Evolutionary conservation across 148 eudicot species (phyloP), one percentile per base, ranked within the genome.

Genomic region (Silene latifolia): DNA sequence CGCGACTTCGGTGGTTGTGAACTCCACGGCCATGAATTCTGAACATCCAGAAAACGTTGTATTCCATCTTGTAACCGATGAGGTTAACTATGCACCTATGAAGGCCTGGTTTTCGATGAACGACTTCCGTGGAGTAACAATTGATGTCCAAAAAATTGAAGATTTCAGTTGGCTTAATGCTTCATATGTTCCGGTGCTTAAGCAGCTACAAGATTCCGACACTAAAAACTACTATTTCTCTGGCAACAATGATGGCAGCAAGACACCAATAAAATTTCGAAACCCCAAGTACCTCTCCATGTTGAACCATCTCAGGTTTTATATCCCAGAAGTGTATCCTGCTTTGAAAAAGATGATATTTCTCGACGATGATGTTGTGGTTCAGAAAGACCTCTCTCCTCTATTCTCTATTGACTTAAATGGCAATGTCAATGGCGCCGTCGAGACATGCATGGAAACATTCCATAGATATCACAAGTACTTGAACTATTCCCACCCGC

Each of bases 381-480:
- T 91, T 74, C 97, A 88, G 78, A 91, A 87, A 81, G 97, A 91
- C 78, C 76, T 89, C 25, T 88, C 97, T 13, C 86, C 78, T 74
- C 80, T 91, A 48, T 91, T 91, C 86, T 65, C 92, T 24, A 76
- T 89, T 21, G 93, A 91, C 81, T 77, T 91, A 66, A 88, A 88
- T 23, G 88, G 93, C 7, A 91, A 91, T 72, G 97, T 91, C 2
- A 91, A 91, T 27, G 97, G 97, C 54, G 97, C 97, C 5, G 97
- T 91, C 5, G 93, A 91, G 80, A 91, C 97, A n/a, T 91, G 97
- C 82, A 91, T 89, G 93, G 97, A 91, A 78, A 91, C 93, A 20
- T 91, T 91, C 78, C 97, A 91, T 66, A 83, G 97, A 71, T 91
- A 91, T 78, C 97, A 89, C 86, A 91, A 91, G 87, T 91, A 91